These are phyloP conservation scores for Jackrogersella minutella DNA, from an alignment of 495 filamentous ascomycete species.

Conservation along the genomic window DNA sequence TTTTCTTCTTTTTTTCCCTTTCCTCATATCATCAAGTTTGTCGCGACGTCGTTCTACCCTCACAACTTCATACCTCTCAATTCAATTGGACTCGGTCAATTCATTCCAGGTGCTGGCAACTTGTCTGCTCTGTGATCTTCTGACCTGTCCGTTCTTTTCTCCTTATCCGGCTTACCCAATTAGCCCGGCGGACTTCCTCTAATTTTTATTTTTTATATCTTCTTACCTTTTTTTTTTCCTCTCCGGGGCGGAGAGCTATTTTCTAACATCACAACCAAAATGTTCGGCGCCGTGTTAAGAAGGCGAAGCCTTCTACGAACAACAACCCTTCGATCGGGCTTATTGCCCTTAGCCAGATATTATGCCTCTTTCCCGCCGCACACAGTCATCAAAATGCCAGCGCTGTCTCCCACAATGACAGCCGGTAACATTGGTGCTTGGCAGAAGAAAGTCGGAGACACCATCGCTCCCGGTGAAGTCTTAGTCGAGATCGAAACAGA, in stretches of 20 bases:
- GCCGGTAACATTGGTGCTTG: conserved; percentile 95
- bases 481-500: conserved; percentile 99
- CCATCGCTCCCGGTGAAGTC: conserved; percentile 91
- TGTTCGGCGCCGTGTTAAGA: conserved; percentile 63
- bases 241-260: conserved; percentile 43
- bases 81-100: conserved; percentile 39
- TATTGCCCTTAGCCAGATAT: conserved; percentile 62
- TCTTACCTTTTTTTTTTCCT: conserved; percentile 16
- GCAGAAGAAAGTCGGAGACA: conserved; percentile 96
- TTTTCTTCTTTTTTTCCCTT: conserved; percentile 35
- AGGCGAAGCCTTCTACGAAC: conserved; percentile 61
- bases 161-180: conserved; percentile 29
- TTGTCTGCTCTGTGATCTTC: conserved; percentile 38
- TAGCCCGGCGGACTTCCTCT: conserved; percentile 34
- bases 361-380: conserved; percentile 85
- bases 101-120: conserved; percentile 44
- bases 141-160: conserved; percentile 38
- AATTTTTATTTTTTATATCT: conserved; percentile 22
- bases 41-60: conserved; percentile 25
- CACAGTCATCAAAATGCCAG: conserved; percentile 96
- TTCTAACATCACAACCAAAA: conserved; percentile 47
- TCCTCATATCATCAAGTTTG: conserved; percentile 23
- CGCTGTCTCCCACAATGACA: conserved; percentile 97
- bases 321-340: conserved; percentile 49
- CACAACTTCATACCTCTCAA: conserved; percentile 24